A percentile compares a stretch with the other conserved stretches of the same genome.
Conservation (phyloP, 2,329 filamentous ascomycete species). For the Phyllosticta ampelicida region DNA sequence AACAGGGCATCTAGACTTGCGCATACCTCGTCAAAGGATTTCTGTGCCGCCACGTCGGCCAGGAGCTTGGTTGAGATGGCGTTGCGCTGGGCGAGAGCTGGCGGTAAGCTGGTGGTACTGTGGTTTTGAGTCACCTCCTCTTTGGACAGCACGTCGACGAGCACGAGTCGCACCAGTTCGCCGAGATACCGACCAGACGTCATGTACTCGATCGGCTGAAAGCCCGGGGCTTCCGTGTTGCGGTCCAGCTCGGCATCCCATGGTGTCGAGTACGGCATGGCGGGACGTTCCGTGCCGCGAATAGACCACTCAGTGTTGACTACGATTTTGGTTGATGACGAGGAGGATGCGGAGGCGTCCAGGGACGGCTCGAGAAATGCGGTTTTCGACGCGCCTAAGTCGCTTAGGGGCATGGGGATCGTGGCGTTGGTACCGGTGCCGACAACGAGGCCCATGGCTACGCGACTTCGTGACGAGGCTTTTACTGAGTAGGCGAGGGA, state of each 20-base stretch:
- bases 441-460: conserved; percentile 70
- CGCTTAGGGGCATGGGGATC: conserved; percentile 55
- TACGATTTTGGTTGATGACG: conserved; percentile 48
- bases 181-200: conserved; percentile 68
- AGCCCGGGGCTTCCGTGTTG: conserved; percentile 59
- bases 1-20: not conserved
- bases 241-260: conserved; percentile 62
- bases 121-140: conserved; percentile 36
- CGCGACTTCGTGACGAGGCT: conserved; percentile 49
- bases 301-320: conserved; percentile 83
- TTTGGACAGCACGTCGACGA: conserved; percentile 47
- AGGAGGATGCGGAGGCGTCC: conserved; percentile 17
- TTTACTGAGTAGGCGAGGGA: conserved; percentile 65
- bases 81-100: conserved; percentile 46
- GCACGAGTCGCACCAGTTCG: conserved; percentile 61
- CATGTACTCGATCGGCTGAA: conserved; percentile 79
- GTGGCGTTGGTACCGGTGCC: conserved; percentile 77
- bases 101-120: conserved; percentile 37
- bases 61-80: conserved; percentile 62
- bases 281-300: conserved; percentile 58
- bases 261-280: conserved; percentile 47
- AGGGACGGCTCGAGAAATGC: conserved; percentile 34
- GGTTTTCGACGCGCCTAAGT: conserved; percentile 53
- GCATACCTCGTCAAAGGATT: not conserved
- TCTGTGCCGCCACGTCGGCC: conserved; percentile 55